These are phyloP conservation scores for Planoprotostelium fungivorum DNA, from an alignment of 78 protist genomes.

Conservation along the genomic window DNA sequence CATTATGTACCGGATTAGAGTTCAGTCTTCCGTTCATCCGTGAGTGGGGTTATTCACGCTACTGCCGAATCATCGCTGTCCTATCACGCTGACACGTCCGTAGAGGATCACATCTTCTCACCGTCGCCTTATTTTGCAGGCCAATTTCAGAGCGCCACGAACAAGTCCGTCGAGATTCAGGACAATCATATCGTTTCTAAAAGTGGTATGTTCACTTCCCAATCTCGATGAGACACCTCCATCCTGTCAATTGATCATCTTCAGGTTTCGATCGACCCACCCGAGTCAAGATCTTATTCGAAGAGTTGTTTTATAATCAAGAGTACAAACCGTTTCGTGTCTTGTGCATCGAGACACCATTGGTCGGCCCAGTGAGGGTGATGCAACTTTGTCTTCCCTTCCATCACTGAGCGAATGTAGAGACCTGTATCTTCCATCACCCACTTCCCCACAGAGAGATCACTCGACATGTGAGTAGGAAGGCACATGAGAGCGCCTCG, in stretches of 20 bases:
- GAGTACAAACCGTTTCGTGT: background rate
- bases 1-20: background rate
- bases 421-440: background rate
- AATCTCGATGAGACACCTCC: too few species aligned
- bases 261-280: background rate
- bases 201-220: background rate
- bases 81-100: too few species aligned
- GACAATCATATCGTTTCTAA: background rate
- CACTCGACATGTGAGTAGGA: background rate
- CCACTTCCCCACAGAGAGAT: background rate
- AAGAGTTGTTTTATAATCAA: background rate
- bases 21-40: background rate
- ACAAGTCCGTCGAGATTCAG: background rate
- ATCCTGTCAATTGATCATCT: background rate
- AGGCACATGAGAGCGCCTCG: background rate
- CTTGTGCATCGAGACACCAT: background rate
- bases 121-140: background rate
- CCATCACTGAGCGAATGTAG: too few species aligned
- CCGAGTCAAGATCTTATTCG: background rate
- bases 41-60: too few species aligned
- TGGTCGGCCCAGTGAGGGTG: background rate
- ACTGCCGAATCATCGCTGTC: too few species aligned
- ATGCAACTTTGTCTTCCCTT: too few species aligned
- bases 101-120: background rate
- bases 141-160: background rate